Evolutionary conservation across 176 grass and related monocot genomes (phyloP).

Genomic region (Paspalum vaginatum): DNA sequence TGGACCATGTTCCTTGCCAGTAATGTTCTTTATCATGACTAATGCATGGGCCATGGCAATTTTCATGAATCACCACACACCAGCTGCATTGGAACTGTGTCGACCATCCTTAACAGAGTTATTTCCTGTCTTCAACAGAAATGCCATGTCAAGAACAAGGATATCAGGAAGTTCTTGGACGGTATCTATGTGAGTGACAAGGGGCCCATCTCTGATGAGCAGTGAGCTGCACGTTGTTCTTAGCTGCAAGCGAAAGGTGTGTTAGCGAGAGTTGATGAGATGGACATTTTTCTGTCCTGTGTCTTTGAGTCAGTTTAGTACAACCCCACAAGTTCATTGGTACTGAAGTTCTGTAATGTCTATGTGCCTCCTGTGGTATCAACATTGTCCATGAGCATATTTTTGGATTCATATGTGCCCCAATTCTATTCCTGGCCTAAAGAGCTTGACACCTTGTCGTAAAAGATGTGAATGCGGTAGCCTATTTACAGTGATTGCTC

Average conservation of each 20-base stretch:
- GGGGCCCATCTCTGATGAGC: constrained; percentile 52
- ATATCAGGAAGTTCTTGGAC: constrained; percentile 83
- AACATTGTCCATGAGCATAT: constrained; percentile 18
- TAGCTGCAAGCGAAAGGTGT: constrained; percentile 26
- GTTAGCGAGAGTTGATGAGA: constrained; percentile 1
- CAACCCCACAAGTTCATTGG: constrained; percentile 21
- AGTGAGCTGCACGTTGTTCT: constrained; percentile 42
- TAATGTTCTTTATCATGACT: no score
- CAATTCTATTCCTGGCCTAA: not conserved
- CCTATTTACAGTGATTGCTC: not conserved
- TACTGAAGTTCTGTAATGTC: constrained; percentile 39
- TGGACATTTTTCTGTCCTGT: not conserved
- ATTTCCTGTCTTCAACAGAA: constrained; percentile 46
- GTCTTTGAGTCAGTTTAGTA: constrained; percentile 10
- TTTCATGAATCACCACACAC: no score
- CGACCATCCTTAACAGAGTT: not conserved
- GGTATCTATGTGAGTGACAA: constrained; percentile 83
- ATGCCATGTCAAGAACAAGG: constrained; percentile 87
- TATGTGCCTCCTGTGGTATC: constrained; percentile 20
- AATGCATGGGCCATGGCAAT: no score
- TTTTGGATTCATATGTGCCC: not conserved
- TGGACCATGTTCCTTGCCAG: no score
- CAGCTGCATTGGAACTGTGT: no score
- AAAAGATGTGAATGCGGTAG: not conserved
- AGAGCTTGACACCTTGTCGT: not conserved